These are phyloP conservation scores for Scolecobasidium constrictum DNA, from an alignment of 2,329 filamentous ascomycete species.

Conservation along the genomic window DNA sequence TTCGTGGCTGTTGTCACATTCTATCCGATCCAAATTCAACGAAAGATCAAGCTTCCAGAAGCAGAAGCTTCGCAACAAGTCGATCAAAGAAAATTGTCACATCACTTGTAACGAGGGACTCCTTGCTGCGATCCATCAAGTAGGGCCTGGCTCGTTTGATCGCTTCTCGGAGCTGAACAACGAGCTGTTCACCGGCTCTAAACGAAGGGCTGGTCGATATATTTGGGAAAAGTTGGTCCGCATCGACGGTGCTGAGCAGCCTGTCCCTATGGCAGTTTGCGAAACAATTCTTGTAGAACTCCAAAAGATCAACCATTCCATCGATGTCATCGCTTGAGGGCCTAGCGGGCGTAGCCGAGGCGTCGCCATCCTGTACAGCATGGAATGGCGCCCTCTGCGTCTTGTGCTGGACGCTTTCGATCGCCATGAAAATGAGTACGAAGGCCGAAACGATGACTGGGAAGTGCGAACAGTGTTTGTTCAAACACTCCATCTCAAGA, in stretches of 20 bases:
- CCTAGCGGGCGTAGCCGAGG: background rate
- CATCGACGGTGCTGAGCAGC: background rate
- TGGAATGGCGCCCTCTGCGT: slow-evolving; percentile 25
- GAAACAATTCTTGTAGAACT: slow-evolving; percentile 24
- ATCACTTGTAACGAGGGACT: slow-evolving; percentile 14
- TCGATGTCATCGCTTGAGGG: background rate
- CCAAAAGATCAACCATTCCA: slow-evolving; percentile 13
- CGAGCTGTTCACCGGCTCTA: background rate
- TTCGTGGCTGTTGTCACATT: too few relatives aligned
- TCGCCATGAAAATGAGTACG: slow-evolving; percentile 23
- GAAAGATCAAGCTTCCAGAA: slow-evolving; percentile 10
- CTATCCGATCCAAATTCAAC: too few relatives aligned
- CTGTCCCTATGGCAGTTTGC: slow-evolving; percentile 21
- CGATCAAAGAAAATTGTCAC: slow-evolving; percentile 28
- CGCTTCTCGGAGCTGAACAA: slow-evolving; percentile 11
- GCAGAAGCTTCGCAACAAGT: slow-evolving; percentile 22
- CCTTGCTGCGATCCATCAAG: slow-evolving; percentile 14
- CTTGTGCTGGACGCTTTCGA: slow-evolving; percentile 29
- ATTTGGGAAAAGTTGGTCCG: background rate
- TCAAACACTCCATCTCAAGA: slow-evolving; percentile 21
- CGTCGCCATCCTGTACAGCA: background rate
- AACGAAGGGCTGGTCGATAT: background rate
- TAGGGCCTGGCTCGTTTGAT: slow-evolving; percentile 14
- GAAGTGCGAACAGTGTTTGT: slow-evolving; percentile 21
- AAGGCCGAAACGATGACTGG: slow-evolving; percentile 22